Evolutionary conservation across 331 rosid species (phyloP).

Genomic region (Malus hybrid): DNA sequence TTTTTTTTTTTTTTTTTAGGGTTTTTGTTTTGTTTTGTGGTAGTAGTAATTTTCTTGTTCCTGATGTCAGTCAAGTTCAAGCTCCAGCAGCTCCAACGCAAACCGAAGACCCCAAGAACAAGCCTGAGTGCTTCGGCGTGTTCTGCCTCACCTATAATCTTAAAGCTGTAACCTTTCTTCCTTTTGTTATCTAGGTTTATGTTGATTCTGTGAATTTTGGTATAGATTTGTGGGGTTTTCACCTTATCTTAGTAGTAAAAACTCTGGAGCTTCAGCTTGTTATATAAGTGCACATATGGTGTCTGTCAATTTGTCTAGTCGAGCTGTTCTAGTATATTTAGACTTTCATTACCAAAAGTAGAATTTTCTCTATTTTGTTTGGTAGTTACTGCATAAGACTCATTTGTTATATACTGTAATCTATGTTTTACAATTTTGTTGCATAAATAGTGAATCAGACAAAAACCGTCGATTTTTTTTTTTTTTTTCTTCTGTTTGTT

Average conservation of each 20-base stretch:
- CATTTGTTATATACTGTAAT: not conserved
- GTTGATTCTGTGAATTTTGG: not conserved
- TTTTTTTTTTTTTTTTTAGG: no score
- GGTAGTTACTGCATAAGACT: not conserved
- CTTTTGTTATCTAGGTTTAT: not conserved
- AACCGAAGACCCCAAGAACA: slow-evolving; percentile 37
- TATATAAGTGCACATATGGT: not conserved
- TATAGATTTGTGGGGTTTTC: not conserved
- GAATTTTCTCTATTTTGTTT: not conserved
- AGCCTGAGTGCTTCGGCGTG: slow-evolving; percentile 77
- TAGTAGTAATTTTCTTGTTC: not conserved
- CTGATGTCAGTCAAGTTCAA: slow-evolving; percentile 60
- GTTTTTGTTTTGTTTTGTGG: not conserved
- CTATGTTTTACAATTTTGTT: not conserved
- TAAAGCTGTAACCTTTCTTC: slow-evolving; percentile 57
- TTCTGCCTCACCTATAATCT: slow-evolving; percentile 94
- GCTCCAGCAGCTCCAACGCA: slow-evolving; percentile 35
- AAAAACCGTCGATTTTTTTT: not conserved
- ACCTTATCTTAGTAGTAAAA: not conserved
- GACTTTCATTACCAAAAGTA: not conserved
- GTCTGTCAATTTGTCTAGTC: slow-evolving; percentile 23
- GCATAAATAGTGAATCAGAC: not conserved
- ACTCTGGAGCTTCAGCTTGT: not conserved
- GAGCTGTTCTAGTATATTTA: not conserved
- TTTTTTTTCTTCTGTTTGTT: not conserved